Conservation (phyloP, 2,329 filamentous ascomycete species). For the Dothistroma pini region DNA sequence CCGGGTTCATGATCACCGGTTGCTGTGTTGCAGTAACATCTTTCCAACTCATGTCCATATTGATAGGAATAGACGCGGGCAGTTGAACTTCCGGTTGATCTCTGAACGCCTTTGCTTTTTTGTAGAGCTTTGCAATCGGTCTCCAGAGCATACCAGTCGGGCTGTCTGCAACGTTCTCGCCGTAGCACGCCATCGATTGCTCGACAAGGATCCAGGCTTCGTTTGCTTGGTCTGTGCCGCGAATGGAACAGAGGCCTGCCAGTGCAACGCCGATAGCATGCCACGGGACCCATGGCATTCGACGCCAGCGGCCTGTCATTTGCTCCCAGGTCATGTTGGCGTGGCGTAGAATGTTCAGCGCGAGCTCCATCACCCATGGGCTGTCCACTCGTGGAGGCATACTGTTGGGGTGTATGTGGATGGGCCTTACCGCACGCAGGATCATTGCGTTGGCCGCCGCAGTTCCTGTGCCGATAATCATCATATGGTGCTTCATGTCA, state of each 20-base stretch:
- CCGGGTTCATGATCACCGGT: neutral
- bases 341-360: conserved; percentile 46
- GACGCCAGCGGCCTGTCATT: conserved; percentile 41
- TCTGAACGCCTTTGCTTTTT: conserved; percentile 41
- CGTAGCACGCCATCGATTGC: conserved; percentile 43
- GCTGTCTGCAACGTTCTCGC: conserved; percentile 48
- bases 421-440: conserved; percentile 31
- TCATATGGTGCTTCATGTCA: conserved; percentile 20
- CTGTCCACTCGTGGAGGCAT: conserved; percentile 31
- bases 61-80: neutral
- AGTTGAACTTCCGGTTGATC: conserved; percentile 7
- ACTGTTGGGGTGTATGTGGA: conserved; percentile 24
- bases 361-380: conserved; percentile 34
- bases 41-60: neutral
- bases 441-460: conserved; percentile 24
- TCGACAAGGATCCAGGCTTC: conserved; percentile 52
- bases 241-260: conserved; percentile 51
- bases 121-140: conserved; percentile 52
- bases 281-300: conserved; percentile 56
- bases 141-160: conserved; percentile 52
- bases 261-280: conserved; percentile 53
- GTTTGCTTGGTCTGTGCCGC: conserved; percentile 45
- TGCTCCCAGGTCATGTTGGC: conserved; percentile 24
- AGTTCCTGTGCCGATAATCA: conserved; percentile 22
- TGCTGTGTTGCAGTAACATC: neutral